Evolutionary conservation across 805 yeast species (phyloP), one percentile per base, ranked within the genome.

Genomic region (Nakazawaea ambrosiae): DNA sequence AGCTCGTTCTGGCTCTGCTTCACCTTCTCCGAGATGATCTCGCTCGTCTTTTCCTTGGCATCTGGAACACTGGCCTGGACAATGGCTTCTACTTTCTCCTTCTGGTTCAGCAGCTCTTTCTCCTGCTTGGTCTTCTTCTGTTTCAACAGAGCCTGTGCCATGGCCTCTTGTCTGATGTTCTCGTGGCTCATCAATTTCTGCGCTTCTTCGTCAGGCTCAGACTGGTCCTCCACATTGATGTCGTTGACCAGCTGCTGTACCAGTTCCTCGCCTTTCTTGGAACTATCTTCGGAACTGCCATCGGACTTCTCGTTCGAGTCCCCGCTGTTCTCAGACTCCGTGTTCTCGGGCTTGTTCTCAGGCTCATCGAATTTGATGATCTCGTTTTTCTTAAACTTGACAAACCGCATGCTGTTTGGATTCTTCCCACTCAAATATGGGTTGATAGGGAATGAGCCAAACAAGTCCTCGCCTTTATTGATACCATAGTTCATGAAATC

Each of bases 351-450:
- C 1, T 26, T n/a, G 3, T 1, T 24, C 15, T 31, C 40, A 5
- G 27, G 27, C 20, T 50, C 50, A 33, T 57, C 53, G 7, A 55
- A 50, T 35, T 51, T 55, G 27, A 50, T 46, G 25, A 48, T 43
- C 37, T 50, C 54, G 17, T 47, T 48, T 37, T 55, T 55, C 41
- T 50, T 49, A 37, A 56, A 55, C 35, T 54, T 55, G 35, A 54
- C 58, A 49, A 57, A 57, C 42, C 49, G 45, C 40, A 50, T 54
- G 29, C 49, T 54, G 46, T 54, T 52, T 17, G 55, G 54, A 34
- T 52, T 50, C 38, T 49, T 51, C 16, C 54, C 57, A 35, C 50
- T 47, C 17, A 51, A 47, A 27, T 47, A 51, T 16, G 59, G 56
- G 36, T 54, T 55, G 32, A 55, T 28, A 17, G 59, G 58, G 49